A percentile compares a stretch with the other conserved stretches of the same genome.
phyloP scores from a whole-genome alignment of 345 rosid genomes.

The Acer campestre region DNA sequence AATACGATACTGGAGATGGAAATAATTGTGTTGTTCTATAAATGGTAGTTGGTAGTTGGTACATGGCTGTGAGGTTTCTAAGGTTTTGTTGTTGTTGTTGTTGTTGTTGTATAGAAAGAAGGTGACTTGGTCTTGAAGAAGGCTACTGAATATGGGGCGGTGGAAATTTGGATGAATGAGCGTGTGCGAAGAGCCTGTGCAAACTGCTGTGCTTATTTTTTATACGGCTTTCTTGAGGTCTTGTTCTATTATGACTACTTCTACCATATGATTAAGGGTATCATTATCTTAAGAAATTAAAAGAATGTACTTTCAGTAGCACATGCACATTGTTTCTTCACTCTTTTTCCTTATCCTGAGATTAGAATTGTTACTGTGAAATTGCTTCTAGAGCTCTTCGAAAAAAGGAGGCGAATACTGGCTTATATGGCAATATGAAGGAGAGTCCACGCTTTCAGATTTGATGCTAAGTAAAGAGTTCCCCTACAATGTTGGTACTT shows the following conservation, averaged over 20 bases:
- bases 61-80: not conserved
- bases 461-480: conserved; percentile 87
- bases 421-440: conserved; percentile 90
- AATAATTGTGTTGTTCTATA: not conserved
- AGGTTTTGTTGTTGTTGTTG: not conserved
- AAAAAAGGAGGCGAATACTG: conserved; percentile 83
- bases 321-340: too few relatives aligned
- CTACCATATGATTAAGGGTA: conserved; percentile 37
- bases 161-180: conserved; percentile 99
- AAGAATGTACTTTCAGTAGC: not conserved
- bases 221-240: conserved; percentile 93
- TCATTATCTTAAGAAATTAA: conserved; percentile 25
- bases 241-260: conserved; percentile 35
- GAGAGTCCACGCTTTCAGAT: conserved; percentile 80
- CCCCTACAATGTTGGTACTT: conserved; percentile 80
- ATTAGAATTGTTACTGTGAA: conserved; percentile 22
- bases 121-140: conserved; percentile 91
- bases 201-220: conserved; percentile 88
- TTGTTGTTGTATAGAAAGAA: conserved; percentile 46
- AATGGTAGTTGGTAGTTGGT: too few relatives aligned
- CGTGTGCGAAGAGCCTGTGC: conserved; percentile 96
- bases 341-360: conserved; percentile 12
- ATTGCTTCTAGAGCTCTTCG: conserved; percentile 61
- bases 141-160: conserved; percentile 96
- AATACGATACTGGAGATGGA: not conserved